These are phyloP conservation scores for Pelagomonas calceolata DNA, from an alignment of 108 stramenopile genomes.

Conservation along the genomic window DNA sequence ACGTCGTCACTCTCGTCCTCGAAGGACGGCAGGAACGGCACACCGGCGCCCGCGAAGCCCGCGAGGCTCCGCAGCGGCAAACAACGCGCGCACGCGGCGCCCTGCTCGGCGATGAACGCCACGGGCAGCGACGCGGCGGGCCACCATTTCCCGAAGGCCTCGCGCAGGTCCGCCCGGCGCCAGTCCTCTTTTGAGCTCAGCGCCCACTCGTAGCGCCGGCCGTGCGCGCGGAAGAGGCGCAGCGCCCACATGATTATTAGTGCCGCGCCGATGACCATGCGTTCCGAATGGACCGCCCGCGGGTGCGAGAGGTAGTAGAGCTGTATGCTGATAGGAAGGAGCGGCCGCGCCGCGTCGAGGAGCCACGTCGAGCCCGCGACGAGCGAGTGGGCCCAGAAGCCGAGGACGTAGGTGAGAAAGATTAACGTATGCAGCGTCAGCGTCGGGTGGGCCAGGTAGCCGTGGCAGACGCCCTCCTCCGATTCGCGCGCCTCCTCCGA, in stretches of 20 bases:
- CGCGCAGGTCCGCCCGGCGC: background rate
- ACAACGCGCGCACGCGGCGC: background rate
- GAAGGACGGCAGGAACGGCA: too few species aligned
- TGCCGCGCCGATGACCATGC: background rate
- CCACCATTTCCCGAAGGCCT: background rate
- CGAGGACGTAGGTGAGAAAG: background rate
- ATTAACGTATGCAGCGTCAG: background rate
- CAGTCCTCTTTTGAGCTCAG: background rate
- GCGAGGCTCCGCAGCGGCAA: background rate
- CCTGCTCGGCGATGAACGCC: background rate
- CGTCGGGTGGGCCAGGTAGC: background rate
- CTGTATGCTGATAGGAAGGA: background rate
- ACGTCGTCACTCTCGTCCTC: too few species aligned
- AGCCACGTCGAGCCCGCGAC: background rate
- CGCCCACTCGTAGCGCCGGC: background rate
- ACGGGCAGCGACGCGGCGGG: background rate
- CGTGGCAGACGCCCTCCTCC: too few species aligned
- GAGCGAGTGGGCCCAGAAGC: background rate
- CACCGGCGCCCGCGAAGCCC: too few species aligned
- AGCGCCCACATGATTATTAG: background rate
- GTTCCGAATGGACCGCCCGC: background rate
- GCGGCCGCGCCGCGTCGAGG: background rate
- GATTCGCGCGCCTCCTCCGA: too few species aligned
- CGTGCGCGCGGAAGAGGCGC: background rate
- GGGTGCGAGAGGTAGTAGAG: background rate